Conservation (phyloP, 2,329 filamentous ascomycete species). For the Neurospora sp. region DNA sequence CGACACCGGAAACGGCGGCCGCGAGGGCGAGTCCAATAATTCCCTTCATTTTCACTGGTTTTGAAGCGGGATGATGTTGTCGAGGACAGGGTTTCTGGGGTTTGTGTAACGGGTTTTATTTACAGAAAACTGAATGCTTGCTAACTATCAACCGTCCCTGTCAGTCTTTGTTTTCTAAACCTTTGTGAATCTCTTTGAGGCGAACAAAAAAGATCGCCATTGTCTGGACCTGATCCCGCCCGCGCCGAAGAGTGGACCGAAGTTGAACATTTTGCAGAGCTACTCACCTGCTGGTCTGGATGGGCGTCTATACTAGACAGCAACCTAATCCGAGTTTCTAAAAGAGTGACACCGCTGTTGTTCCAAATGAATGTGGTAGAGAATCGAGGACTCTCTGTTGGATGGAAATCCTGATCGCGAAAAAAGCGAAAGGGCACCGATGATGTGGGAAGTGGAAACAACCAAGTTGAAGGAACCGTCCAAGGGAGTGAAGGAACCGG, state of each 20-base stretch:
- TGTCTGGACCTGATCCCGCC: neutral
- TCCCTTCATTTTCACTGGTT: slow-evolving; percentile 35
- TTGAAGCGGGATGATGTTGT: neutral
- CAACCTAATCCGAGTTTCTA: neutral
- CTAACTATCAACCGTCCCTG: neutral
- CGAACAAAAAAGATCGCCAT: neutral
- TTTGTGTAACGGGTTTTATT: neutral
- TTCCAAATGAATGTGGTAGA: slow-evolving; percentile 48
- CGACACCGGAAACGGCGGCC: slow-evolving; percentile 41
- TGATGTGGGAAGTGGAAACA: slow-evolving; percentile 7
- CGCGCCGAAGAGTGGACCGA: neutral
- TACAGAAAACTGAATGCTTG: neutral
- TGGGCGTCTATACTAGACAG: neutral
- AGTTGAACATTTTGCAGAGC: neutral
- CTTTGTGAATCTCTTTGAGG: neutral
- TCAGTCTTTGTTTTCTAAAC: neutral
- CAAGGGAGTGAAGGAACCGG: slow-evolving; percentile 17
- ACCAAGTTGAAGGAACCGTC: slow-evolving; percentile 13
- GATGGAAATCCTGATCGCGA: slow-evolving; percentile 24
- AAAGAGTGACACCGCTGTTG: slow-evolving; percentile 2
- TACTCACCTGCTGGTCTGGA: neutral
- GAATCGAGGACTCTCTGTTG: slow-evolving; percentile 43
- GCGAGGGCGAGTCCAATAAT: slow-evolving; percentile 40
- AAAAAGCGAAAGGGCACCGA: slow-evolving; percentile 9
- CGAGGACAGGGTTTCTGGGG: neutral